Evolutionary conservation across 768 basidiomycete species (phyloP).

Genomic region (Imleria badia): DNA sequence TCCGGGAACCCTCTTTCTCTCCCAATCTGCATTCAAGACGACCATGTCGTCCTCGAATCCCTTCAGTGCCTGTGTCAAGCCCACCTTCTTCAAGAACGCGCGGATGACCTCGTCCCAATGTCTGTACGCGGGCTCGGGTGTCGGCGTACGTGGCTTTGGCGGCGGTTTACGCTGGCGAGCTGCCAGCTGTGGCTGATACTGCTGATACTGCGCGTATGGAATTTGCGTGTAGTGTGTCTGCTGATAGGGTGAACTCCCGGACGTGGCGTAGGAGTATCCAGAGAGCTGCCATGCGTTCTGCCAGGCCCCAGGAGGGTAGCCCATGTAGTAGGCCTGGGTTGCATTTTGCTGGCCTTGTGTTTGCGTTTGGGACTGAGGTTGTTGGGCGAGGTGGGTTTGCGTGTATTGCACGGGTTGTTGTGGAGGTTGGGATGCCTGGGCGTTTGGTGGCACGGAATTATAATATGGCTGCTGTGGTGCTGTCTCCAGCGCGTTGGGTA

Average conservation of each 20-base stretch:
- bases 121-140: constrained; percentile 46
- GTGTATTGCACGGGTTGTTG: constrained; percentile 20
- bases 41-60: constrained; percentile 74
- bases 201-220: constrained; percentile 35
- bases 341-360: constrained; percentile 28
- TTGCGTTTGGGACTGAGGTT: constrained; percentile 17
- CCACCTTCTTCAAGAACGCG: constrained; percentile 52
- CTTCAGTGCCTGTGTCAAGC: constrained; percentile 55
- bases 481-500: constrained; percentile 10
- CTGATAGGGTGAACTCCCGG: constrained; percentile 32
- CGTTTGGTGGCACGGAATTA: constrained; percentile 13
- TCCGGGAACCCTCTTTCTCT: constrained; percentile 51
- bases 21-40: constrained; percentile 67
- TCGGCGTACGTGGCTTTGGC: constrained; percentile 31
- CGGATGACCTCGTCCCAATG: constrained; percentile 63
- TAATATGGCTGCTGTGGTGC: constrained; percentile 9
- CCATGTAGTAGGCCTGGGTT: constrained; percentile 32
- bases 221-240: constrained; percentile 36
- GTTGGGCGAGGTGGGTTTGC: constrained; percentile 20
- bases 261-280: constrained; percentile 31
- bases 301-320: constrained; percentile 34
- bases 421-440: constrained; percentile 17
- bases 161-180: constrained; percentile 32
- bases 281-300: constrained; percentile 36
- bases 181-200: constrained; percentile 28